These are phyloP conservation scores for Ephemerocybe angulata DNA, from an alignment of 768 basidiomycete genomes.

Conservation along the genomic window DNA sequence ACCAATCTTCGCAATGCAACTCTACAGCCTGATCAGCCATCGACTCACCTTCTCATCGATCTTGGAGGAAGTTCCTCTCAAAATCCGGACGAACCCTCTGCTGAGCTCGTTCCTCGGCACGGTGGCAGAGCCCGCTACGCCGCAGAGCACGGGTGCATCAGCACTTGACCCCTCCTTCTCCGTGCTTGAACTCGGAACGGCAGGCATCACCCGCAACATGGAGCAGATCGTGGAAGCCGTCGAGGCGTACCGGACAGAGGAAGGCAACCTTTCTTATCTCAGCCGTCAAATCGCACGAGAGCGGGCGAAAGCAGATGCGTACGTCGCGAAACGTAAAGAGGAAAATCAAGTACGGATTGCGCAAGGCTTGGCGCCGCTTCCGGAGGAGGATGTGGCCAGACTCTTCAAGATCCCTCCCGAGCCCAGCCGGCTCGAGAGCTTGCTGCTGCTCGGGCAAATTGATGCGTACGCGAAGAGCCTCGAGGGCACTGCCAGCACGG, in stretches of 20 bases:
- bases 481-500: constrained; percentile 55
- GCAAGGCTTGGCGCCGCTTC: constrained; percentile 81
- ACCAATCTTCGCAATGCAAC: constrained; percentile 11
- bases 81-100: constrained; percentile 78
- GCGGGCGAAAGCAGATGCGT: constrained; percentile 71
- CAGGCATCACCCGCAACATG: constrained; percentile 69
- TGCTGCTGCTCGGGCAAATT: constrained; percentile 82
- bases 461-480: constrained; percentile 82
- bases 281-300: constrained; percentile 86
- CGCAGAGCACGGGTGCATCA: constrained; percentile 30
- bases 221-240: constrained; percentile 84
- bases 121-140: constrained; percentile 46
- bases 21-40: constrained; percentile 67
- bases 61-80: constrained; percentile 81
- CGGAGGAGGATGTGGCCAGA: constrained; percentile 80
- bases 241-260: constrained; percentile 84
- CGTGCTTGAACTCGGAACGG: constrained; percentile 65
- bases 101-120: constrained; percentile 74
- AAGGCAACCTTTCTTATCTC: constrained; percentile 88
- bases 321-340: constrained; percentile 82
- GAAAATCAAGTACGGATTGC: constrained; percentile 77
- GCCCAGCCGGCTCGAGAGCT: constrained; percentile 83
- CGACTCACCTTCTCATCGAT: constrained; percentile 82
- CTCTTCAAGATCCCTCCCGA: constrained; percentile 87
- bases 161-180: constrained; percentile 61